A percentile compares a stretch with the other conserved stretches of the same genome.
Evolutionary conservation across 306 rosid species (phyloP).

Genomic region (Fragaria nilgerrensis): DNA sequence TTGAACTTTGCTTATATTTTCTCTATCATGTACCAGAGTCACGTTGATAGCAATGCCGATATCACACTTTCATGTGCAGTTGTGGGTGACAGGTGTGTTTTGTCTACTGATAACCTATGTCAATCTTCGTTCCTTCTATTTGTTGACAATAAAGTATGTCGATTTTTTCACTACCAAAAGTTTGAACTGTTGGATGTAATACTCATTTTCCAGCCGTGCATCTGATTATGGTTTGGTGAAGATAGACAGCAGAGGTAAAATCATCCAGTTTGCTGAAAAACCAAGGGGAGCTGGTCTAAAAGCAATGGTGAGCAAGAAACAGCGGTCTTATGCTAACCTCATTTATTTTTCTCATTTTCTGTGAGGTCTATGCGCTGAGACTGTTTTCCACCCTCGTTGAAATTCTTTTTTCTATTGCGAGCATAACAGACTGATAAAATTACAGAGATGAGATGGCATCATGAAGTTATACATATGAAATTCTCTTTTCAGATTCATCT

Average conservation of each 20-base stretch:
- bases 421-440: neutral
- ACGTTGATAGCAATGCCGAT: conserved; percentile 70
- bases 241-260: conserved; percentile 62
- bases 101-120: conserved; percentile 19
- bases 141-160: neutral
- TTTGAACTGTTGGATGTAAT: neutral
- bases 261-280: conserved; percentile 71
- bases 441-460: neutral
- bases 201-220: conserved; percentile 68
- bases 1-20: conserved; percentile 24
- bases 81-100: conserved; percentile 64
- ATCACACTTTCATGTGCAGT: conserved; percentile 75
- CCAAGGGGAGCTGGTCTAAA: conserved; percentile 67
- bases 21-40: conserved; percentile 52
- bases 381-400: neutral
- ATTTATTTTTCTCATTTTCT: conserved; percentile 10
- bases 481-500: neutral
- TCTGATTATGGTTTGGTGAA: conserved; percentile 84
- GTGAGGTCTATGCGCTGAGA: neutral
- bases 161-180: neutral
- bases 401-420: neutral
- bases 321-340: neutral
- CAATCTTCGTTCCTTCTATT: conserved; percentile 2
- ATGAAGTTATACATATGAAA: neutral
- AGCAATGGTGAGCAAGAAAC: conserved; percentile 61